phyloP scores from a whole-genome alignment of 2,329 filamentous ascomycete species.

The Talaromyces sp. region DNA sequence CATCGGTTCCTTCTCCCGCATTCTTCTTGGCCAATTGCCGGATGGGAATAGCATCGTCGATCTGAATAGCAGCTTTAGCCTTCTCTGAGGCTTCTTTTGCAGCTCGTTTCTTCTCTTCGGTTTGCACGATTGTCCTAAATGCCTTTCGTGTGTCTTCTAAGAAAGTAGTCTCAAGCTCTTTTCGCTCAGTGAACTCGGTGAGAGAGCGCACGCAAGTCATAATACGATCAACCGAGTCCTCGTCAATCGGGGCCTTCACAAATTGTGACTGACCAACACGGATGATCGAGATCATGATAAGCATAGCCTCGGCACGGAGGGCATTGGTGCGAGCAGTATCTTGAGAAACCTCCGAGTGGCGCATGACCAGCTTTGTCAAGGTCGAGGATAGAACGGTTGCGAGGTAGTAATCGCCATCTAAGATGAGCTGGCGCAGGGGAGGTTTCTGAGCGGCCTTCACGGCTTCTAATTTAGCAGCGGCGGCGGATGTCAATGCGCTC shows the following conservation, averaged over 20 bases:
- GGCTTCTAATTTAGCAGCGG: slow-evolving; percentile 85
- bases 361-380: slow-evolving; percentile 95
- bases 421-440: slow-evolving; percentile 85
- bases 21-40: slow-evolving; percentile 92
- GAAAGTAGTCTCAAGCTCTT: slow-evolving; percentile 88
- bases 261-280: slow-evolving; percentile 98
- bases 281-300: slow-evolving; percentile 99
- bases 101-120: slow-evolving; percentile 96
- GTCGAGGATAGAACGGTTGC: slow-evolving; percentile 93
- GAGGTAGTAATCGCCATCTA: slow-evolving; percentile 96
- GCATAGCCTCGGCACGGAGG: slow-evolving; percentile 91
- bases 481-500: slow-evolving; percentile 85
- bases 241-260: slow-evolving; percentile 93
- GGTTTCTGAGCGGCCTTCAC: slow-evolving; percentile 97
- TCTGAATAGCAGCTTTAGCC: slow-evolving; percentile 88
- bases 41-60: slow-evolving; percentile 91
- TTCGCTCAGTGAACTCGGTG: slow-evolving; percentile 82
- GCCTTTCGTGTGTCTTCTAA: slow-evolving; percentile 91
- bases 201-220: slow-evolving; percentile 95
- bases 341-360: slow-evolving; percentile 85
- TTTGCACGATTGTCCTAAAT: slow-evolving; percentile 94
- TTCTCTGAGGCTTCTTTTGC: slow-evolving; percentile 89
- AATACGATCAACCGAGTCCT: slow-evolving; percentile 96
- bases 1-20: slow-evolving; percentile 70
- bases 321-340: slow-evolving; percentile 87